phyloP scores from a whole-genome alignment of 1,284 basidiomycete genomes.

The Microbotryomycetes sp. region DNA sequence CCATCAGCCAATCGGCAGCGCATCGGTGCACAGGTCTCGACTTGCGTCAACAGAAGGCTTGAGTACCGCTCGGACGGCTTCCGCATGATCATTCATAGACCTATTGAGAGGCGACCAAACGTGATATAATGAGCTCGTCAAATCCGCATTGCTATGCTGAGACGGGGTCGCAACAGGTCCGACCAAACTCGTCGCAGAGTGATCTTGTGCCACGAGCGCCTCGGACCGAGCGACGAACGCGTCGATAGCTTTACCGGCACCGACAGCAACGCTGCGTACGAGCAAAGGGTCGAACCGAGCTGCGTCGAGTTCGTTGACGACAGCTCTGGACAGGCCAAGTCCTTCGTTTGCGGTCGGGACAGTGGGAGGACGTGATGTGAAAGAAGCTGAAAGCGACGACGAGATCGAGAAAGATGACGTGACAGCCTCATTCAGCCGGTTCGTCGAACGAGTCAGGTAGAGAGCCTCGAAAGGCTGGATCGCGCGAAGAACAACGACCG shows the following conservation, averaged over 20 bases:
- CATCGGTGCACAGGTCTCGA: conserved; percentile 10
- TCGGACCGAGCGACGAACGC: conserved; percentile 58
- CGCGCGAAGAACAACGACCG: conserved; percentile 73
- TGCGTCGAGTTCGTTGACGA: conserved; percentile 84
- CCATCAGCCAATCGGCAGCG: background rate
- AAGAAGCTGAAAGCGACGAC: conserved; percentile 42
- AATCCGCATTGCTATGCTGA: conserved; percentile 64
- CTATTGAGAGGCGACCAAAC: conserved; percentile 62
- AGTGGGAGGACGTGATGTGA: conserved; percentile 3
- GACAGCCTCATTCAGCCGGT: conserved; percentile 69
- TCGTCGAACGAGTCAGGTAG: conserved; percentile 75
- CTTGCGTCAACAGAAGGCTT: conserved; percentile 56
- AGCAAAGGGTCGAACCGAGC: conserved; percentile 87
- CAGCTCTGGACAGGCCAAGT: conserved; percentile 60
- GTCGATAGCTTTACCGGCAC: conserved; percentile 59
- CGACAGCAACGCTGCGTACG: conserved; percentile 66
- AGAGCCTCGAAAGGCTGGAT: conserved; percentile 71
- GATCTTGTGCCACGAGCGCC: conserved; percentile 62
- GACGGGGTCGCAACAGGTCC: conserved; percentile 71
- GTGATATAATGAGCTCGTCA: conserved; percentile 70
- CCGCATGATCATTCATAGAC: conserved; percentile 62
- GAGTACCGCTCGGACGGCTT: conserved; percentile 56
- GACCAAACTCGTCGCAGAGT: conserved; percentile 63
- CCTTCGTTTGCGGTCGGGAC: conserved; percentile 62
- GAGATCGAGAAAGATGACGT: conserved; percentile 55